Conservation (phyloP, 306 rosid species). For the Malus sylvestris region DNA sequence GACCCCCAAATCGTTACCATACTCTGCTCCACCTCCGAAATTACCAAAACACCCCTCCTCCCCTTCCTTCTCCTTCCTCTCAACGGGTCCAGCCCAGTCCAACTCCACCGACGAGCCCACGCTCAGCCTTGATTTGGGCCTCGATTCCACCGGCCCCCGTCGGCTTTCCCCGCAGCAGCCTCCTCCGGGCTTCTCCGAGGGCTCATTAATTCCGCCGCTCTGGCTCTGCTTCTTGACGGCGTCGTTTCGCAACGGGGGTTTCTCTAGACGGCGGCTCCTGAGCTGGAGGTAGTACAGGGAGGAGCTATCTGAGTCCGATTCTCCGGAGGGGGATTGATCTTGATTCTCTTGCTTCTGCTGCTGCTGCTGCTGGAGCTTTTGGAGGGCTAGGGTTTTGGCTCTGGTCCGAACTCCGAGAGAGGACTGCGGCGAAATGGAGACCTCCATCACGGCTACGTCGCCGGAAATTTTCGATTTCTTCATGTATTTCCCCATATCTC, state of each 20-base stretch:
- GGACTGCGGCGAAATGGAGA: conserved; percentile 33
- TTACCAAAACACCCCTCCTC: conserved; percentile 11
- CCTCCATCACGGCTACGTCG: conserved; percentile 56
- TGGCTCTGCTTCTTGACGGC: neutral
- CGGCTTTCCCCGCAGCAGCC: conserved; percentile 17
- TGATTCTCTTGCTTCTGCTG: neutral
- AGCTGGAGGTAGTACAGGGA: conserved; percentile 64
- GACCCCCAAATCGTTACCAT: conserved; percentile 17
- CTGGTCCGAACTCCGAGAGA: conserved; percentile 72
- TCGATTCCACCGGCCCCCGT: neutral
- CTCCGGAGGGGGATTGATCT: neutral
- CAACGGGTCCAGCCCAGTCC: conserved; percentile 11
- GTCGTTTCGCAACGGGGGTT: conserved; percentile 26
- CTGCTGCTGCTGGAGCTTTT: conserved; percentile 24
- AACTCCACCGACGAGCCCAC: conserved; percentile 18
- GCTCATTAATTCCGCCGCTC: neutral
- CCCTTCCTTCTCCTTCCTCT: conserved; percentile 1
- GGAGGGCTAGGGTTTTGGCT: conserved; percentile 66
- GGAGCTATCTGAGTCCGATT: conserved; percentile 24
- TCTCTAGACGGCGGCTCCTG: conserved; percentile 76
- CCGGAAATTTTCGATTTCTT: conserved; percentile 58
- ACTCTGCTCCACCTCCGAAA: conserved; percentile 11
- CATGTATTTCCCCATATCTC: conserved; percentile 69
- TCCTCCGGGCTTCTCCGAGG: neutral
- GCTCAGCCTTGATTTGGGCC: conserved; percentile 21